Evolutionary conservation across 2,329 filamentous ascomycete species (phyloP).

Genomic region (Alternaria burnsii): DNA sequence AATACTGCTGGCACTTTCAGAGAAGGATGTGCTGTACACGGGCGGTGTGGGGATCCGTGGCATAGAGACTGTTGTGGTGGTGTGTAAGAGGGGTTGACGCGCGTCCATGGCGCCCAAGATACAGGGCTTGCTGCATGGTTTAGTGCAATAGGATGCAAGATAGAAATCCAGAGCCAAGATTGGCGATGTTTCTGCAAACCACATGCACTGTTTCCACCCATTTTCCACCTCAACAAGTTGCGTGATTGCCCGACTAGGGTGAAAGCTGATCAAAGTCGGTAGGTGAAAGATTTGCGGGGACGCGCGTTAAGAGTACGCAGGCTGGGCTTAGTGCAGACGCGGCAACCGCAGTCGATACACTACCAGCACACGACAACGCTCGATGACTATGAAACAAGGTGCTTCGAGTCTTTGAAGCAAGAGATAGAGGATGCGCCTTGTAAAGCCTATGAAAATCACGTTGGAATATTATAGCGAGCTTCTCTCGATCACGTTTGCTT

Average conservation of each 20-base stretch:
- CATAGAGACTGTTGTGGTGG: slow-evolving; percentile 7
- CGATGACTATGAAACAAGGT: neutral
- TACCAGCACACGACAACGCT: neutral
- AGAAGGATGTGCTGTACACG: slow-evolving; percentile 27
- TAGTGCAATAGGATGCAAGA: slow-evolving; percentile 18
- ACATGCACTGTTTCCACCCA: neutral
- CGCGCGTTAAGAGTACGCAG: slow-evolving; percentile 20
- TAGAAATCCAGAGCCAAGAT: slow-evolving; percentile 27
- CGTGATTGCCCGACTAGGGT: slow-evolving; percentile 3
- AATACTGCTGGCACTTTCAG: slow-evolving; percentile 18
- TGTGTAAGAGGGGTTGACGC: slow-evolving; percentile 31
- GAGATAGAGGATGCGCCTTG: neutral
- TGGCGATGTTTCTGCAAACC: slow-evolving; percentile 23
- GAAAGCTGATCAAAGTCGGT: slow-evolving; percentile 5
- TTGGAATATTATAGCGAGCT: neutral
- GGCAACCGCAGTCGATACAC: neutral
- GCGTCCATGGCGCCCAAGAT: slow-evolving; percentile 25
- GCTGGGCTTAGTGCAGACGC: neutral
- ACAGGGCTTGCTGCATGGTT: slow-evolving; percentile 14
- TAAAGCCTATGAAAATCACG: neutral
- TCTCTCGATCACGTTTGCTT: neutral
- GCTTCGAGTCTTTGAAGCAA: neutral
- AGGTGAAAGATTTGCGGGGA: slow-evolving; percentile 15
- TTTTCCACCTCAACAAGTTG: neutral
- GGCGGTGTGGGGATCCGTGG: slow-evolving; percentile 25